A percentile compares a stretch with the other conserved stretches of the same genome.
phyloP scores from a whole-genome alignment of 768 basidiomycete genomes.

The Mycena galopus region DNA sequence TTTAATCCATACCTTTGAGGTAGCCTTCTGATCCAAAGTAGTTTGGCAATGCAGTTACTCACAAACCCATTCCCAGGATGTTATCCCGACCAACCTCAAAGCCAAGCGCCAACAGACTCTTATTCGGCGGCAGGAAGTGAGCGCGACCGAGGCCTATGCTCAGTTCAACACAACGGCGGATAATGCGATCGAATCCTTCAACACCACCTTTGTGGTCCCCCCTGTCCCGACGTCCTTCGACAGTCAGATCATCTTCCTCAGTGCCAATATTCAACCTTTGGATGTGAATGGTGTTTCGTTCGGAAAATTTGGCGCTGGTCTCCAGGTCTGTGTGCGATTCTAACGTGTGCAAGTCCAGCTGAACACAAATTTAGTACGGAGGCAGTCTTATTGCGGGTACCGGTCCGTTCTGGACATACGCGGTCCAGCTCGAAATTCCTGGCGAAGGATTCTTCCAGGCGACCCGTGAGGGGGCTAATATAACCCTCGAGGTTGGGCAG shows the following conservation, averaged over 20 bases:
- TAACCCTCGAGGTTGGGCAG: no score
- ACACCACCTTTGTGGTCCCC: slow-evolving; percentile 24
- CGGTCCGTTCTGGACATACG: slow-evolving; percentile 25
- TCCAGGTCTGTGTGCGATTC: slow-evolving; percentile 16
- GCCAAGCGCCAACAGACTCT: slow-evolving; percentile 6
- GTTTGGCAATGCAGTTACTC: slow-evolving; percentile 8
- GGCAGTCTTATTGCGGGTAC: slow-evolving; percentile 6
- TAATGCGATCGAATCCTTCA: slow-evolving; percentile 19
- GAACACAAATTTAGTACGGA: slow-evolving; percentile 23
- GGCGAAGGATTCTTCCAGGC: background rate
- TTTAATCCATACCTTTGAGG: slow-evolving; percentile 23
- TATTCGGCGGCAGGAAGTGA: no score
- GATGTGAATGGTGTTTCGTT: slow-evolving; percentile 21
- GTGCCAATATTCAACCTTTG: slow-evolving; percentile 7
- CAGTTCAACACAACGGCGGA: slow-evolving; percentile 19
- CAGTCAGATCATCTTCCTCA: slow-evolving; percentile 28
- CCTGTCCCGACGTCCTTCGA: no score
- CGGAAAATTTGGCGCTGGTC: slow-evolving; percentile 18
- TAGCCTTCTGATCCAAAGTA: background rate
- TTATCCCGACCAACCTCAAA: slow-evolving; percentile 16
- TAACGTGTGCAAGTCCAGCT: slow-evolving; percentile 9
- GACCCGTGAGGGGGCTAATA: slow-evolving; percentile 2
- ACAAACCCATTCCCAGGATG: slow-evolving; percentile 10
- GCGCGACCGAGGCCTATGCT: no score
- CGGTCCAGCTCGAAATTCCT: slow-evolving; percentile 17